These are phyloP conservation scores for Apodospora peruviana DNA, from an alignment of 495 filamentous ascomycete genomes.

Conservation along the genomic window DNA sequence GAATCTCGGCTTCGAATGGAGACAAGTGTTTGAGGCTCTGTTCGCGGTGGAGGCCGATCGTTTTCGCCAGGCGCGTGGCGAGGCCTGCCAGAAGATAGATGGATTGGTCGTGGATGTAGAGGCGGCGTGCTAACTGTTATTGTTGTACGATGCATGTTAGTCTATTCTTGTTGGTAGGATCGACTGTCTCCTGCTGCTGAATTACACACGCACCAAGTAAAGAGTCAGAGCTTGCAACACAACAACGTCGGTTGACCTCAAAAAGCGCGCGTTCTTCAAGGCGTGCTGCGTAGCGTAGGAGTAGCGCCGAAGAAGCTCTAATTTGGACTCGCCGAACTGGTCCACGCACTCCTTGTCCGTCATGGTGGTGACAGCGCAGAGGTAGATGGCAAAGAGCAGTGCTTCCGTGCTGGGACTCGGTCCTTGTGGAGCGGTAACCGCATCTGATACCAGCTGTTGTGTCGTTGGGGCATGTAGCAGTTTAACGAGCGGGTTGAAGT, in stretches of 20 bases:
- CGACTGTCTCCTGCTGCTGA: not conserved
- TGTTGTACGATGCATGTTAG: no score
- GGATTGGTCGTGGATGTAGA: not conserved
- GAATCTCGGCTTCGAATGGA: not conserved
- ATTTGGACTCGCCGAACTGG: not conserved
- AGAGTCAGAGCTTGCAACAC: not conserved
- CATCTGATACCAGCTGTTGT: not conserved
- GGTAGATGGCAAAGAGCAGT: not conserved
- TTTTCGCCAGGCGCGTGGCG: not conserved
- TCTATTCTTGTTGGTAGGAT: no score
- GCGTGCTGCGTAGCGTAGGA: not conserved
- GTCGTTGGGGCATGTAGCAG: not conserved
- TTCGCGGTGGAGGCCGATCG: not conserved
- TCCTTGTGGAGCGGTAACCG: not conserved
- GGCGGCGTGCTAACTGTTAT: not conserved
- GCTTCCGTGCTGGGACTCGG: not conserved
- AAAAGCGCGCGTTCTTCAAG: not conserved
- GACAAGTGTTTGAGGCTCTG: not conserved
- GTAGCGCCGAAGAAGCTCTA: not conserved
- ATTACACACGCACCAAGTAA: not conserved
- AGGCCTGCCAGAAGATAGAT: not conserved
- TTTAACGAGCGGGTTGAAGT: constrained; percentile 1
- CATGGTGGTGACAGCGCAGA: not conserved
- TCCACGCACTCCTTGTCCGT: not conserved
- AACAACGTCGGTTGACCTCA: not conserved